A percentile compares a stretch with the other conserved stretches of the same genome.
phyloP scores from a whole-genome alignment of 2,329 filamentous ascomycete genomes.

The Calonectria pauciramosa region DNA sequence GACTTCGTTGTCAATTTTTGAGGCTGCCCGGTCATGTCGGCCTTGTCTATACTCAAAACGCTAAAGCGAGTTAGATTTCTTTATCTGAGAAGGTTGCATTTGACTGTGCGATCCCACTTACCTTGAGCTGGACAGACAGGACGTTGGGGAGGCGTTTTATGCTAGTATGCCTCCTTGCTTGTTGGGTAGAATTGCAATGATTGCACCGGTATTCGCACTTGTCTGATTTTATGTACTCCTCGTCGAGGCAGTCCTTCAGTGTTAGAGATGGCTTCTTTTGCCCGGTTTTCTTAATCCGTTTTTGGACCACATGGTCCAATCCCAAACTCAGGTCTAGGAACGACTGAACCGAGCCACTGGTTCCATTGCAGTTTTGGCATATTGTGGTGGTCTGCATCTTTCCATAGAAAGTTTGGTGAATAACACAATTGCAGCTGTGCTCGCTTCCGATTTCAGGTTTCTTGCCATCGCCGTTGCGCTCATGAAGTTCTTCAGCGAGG shows the following conservation, averaged over 20 bases:
- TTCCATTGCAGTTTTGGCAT: constrained; percentile 87
- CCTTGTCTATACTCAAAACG: constrained; percentile 81
- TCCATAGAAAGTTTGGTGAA: constrained; percentile 95
- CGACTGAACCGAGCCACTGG: constrained; percentile 86
- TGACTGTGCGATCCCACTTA: constrained; percentile 51
- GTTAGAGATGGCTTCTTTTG: constrained; percentile 61
- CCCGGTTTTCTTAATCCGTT: constrained; percentile 67
- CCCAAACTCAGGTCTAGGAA: constrained; percentile 93
- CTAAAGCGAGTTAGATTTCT: constrained; percentile 50
- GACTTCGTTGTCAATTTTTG: constrained; percentile 90
- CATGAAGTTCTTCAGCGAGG: constrained; percentile 90
- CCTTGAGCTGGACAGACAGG: constrained; percentile 93
- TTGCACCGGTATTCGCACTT: constrained; percentile 91
- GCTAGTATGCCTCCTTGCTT: constrained; percentile 86
- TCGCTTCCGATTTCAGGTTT: constrained; percentile 71
- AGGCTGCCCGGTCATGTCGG: constrained; percentile 75
- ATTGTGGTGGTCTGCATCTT: constrained; percentile 92
- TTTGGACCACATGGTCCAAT: constrained; percentile 81
- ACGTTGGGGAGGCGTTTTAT: constrained; percentile 91
- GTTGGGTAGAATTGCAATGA: constrained; percentile 81
- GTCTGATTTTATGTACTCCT: constrained; percentile 89
- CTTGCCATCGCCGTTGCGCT: constrained; percentile 81
- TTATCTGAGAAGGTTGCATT: neutral
- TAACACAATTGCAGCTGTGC: constrained; percentile 85
- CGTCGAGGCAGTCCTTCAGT: constrained; percentile 81